Percentiles rank a stretch among this genome's conserved stretches.
phyloP scores from a whole-genome alignment of 345 rosid genomes.

The Gossypium herbaceum region DNA sequence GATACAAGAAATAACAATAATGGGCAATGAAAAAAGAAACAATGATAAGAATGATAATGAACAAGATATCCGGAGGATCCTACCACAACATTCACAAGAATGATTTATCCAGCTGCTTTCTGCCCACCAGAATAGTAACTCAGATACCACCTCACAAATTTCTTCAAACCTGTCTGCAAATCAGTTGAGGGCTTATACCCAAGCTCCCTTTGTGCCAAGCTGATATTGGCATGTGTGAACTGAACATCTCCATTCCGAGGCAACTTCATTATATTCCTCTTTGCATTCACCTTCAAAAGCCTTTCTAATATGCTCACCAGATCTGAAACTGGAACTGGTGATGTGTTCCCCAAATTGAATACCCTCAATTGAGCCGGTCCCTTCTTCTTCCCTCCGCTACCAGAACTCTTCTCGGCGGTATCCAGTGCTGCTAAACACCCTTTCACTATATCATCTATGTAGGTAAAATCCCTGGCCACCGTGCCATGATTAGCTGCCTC shows the following conservation, averaged over 20 bases:
- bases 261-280: conserved; percentile 72
- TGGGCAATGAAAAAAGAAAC: conserved; percentile 38
- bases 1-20: conserved; percentile 30
- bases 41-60: conserved; percentile 48
- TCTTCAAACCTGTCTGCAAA: conserved; percentile 86
- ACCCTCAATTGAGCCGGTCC: conserved; percentile 86
- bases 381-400: conserved; percentile 88
- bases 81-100: conserved; percentile 24
- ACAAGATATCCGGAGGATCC: conserved; percentile 34
- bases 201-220: conserved; percentile 69
- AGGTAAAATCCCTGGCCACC: conserved; percentile 90
- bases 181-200: conserved; percentile 87
- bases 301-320: conserved; percentile 80
- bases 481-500: conserved; percentile 67
- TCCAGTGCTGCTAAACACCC: conserved; percentile 85
- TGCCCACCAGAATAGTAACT: conserved; percentile 60
- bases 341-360: conserved; percentile 85
- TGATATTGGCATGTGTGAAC: conserved; percentile 90
- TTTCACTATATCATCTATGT: conserved; percentile 90
- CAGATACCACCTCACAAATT: conserved; percentile 86
- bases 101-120: conserved; percentile 49
- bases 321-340: conserved; percentile 82
- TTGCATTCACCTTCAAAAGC: conserved; percentile 80
- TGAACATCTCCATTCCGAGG: conserved; percentile 93
- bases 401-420: conserved; percentile 91